Evolutionary conservation across 306 rosid genomes (phyloP), one percentile per base, ranked within the genome.

Genomic region (Senna siamea): DNA sequence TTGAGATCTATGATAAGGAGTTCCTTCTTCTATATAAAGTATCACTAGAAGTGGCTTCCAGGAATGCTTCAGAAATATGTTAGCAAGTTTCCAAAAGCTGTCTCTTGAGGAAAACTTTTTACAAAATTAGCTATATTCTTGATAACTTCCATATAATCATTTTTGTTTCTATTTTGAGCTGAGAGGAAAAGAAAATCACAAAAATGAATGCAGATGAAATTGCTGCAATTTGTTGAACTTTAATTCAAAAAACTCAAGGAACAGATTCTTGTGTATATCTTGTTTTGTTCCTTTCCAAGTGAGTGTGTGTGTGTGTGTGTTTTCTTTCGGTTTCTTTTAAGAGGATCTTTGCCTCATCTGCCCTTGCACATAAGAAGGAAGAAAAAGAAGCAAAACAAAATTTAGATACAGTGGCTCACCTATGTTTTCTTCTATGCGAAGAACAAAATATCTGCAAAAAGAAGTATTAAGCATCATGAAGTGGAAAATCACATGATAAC

Each of bases 371-470:
- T 18, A 5, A 1, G 50, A 11, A 18, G 5, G 50, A 62, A 75
- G 48, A 47, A 72, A 64, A 66, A n/a, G 34, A 61, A 71, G 34
- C 9, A 59, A 67, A 54, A 52, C 61, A 67, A 70, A 67, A 70
- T 70, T 53, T 10, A 55, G 72, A 72, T 20, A 66, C 32, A 54
- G 53, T 50, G 50, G 77, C 97, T 84, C 80, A 94, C 99, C 96
- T 59, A 94, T 89, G 84, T 90, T 89, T 82, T 94, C 99, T 87
- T 94, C 99, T 53, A 94, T 71, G 61, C 96, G 99, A 75, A 94
- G 96, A 86, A 94, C 99, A 85, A 94, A 94, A 80, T 94, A 94
- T 78, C 97, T 94, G 90, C 89, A 78, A 34, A 73, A 61, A 40
- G 50, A 79, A 72, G 43, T 37, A 18, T 62, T 17, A 30, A 74